Evolutionary conservation across 1,284 basidiomycete species (phyloP), one percentile per base, ranked within the genome.

Genomic region (Neolentinus lepideus): DNA sequence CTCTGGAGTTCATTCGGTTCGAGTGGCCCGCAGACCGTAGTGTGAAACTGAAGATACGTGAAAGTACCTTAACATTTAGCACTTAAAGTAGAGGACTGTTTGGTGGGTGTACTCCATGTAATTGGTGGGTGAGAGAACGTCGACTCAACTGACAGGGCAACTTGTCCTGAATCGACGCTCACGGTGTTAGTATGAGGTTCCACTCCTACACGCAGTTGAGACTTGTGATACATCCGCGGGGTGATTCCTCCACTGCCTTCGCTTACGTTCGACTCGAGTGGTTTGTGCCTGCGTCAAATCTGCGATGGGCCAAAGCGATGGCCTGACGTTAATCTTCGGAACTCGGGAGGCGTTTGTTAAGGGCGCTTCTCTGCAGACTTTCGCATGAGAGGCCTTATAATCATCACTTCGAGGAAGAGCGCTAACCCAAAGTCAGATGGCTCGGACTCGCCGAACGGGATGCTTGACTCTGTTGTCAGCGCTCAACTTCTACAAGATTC

Each of bases 1-100:
- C 85, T 2, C 72, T 95, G 57, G 85, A 87, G 52, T 77, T 84
- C 63, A 81, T 96, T 33, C 74, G 73, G 9, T 90, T 97, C 56
- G 86, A 91, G 57, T 97, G 94, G 94, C 74, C 82, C 0, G 83
- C 83, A 0, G 87, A 91, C 56, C 80, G 94, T 9, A 92, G 83
- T 57, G 92, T 94, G 3, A 84, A 84, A 59, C 74, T 97, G 36
- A 84, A 78, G 61, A 93, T 97, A 63, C 79, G 86, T 8, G 88
- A 92, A 53, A 90, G 82, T 61, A 81, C 83, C 8, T 71, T 96
- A 59, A 90, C 90, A 1, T 95, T 97, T 68, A 90, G 85, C 61
- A 92, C 92, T 47, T 83, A 43, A n/a, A 43, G 16, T 21, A 43
- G 38, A 43, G 6, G 38, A 9, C 19, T 43, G 38, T 6, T 43